Evolutionary conservation across 139 green algal species (phyloP).

Genomic region (Asterochloris sp.): DNA sequence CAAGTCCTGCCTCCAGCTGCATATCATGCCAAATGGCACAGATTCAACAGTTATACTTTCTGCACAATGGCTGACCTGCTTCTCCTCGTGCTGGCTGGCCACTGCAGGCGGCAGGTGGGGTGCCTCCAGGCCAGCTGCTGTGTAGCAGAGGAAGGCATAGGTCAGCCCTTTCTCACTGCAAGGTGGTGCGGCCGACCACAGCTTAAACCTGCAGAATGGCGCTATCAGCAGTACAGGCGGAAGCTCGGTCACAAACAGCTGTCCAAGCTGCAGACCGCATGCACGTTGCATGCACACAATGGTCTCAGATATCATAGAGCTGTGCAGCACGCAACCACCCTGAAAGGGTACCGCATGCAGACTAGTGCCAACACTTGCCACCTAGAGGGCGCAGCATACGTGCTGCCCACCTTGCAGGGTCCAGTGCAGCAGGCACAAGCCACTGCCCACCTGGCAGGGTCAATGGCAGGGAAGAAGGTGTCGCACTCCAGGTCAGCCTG

Average conservation of each 20-base stretch:
- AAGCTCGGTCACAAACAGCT: too few relatives aligned
- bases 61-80: conserved; percentile 50
- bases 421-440: too few relatives aligned
- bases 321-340: too few relatives aligned
- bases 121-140: background rate
- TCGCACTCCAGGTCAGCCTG: conserved; percentile 80
- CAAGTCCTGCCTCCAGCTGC: background rate
- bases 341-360: too few relatives aligned
- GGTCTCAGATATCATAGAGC: too few relatives aligned
- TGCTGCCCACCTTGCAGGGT: too few relatives aligned
- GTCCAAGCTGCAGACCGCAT: too few relatives aligned
- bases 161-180: conserved; percentile 34
- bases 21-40: background rate
- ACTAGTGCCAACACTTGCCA: too few relatives aligned
- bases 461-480: conserved; percentile 79
- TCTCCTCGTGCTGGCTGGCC: conserved; percentile 79
- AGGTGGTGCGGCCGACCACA: conserved; percentile 64
- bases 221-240: too few relatives aligned
- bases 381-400: too few relatives aligned
- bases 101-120: conserved; percentile 42
- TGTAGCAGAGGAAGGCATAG: conserved; percentile 83
- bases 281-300: too few relatives aligned
- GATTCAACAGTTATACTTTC: background rate
- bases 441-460: conserved; percentile 26
- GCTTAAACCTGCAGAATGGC: conserved; percentile 37